Evolutionary conservation across 2,329 filamentous ascomycete genomes (phyloP), one percentile per base, ranked within the genome.

Genomic region (Colletotrichum sp.): DNA sequence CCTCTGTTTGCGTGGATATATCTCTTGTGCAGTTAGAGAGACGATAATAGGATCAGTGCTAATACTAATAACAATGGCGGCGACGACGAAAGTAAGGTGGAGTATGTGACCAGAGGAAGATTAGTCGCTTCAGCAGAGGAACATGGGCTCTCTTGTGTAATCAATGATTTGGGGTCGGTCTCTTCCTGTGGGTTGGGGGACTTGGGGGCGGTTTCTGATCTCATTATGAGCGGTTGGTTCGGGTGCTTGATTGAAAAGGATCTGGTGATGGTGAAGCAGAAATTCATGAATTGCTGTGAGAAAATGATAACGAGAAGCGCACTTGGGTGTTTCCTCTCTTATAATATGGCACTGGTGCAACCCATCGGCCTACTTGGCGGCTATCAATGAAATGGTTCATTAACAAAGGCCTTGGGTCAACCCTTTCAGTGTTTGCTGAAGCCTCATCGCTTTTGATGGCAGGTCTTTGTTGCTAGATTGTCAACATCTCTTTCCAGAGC

Each of bases 31-130:
- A 2, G 0, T 9, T 10, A 10, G 2, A n/a, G 0, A n/a, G 18
- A 10, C 1, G 8, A 9, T 0, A 43, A n/a, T 2, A 43, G 8
- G 0, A n/a, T 4, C 3, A n/a, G 6, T 2, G 1, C 0, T 3
- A n/a, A 6, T 43, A 18, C 16, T n/a, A 43, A n/a, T 0, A n/a
- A 4, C 1, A 10, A 43, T 43, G 6, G 8, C 18, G 1, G 38
- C 1, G 38, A 43, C 18, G 0, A 43, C 5, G 9, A 43, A 2
- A 3, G 38, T 1, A 4, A 38, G 14, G 36, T 1, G 4, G 7
- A 38, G 36, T 9, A 38, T 38, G 7, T 0, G 14, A 38, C 36
- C 2, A 16, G 0, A 38, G 36, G 2, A 18, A 38, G 14, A 38
- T 38, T 1, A 1, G 36, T 38, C 0, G 14, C 36, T 38, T 3